Evolutionary conservation across 768 basidiomycete species (phyloP), one percentile per base, ranked within the genome.

Genomic region (Lyophyllum shimeji): DNA sequence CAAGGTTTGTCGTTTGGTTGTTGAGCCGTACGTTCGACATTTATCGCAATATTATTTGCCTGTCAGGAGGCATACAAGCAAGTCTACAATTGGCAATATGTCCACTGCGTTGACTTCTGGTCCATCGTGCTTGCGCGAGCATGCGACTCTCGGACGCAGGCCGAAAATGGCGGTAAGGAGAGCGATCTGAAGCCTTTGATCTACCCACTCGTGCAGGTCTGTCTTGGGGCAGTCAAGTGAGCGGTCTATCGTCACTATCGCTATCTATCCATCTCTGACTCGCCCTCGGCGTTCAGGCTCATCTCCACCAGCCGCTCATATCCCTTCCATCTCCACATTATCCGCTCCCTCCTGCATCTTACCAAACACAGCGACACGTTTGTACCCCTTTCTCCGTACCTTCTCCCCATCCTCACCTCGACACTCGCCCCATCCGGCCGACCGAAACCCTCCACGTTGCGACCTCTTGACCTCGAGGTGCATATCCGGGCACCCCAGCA

Each of bases 41-140:
- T 13, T 61, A 46, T 23, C 40, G 18, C 12, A 55, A 47, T 55
- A 46, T 55, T 53, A n/a, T 46, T 52, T 24, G 57, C 37, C 31
- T 50, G 54, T 20, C 69, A 93, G 88, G 95, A 98, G 62, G 86
- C 93, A 8, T 95, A 90, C 74, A 89, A 88, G 69, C 87, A 90
- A 63, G 96, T 99, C 20, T 97, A 99, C 74, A 99, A 98, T 73
- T 99, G 97, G 97, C 97, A 98, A 74, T 98, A 89, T 62, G 90
- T 88, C 2, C 97, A 99, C 69, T 92, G 86, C 56, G 76, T 99
- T 60, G 97, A 99, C 75, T 98, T 98, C 65, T 99, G 97, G 97
- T 82, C 84, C 39, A 79, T 92, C 40, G 93, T 98, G 9, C 80
- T 99, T 9, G 89, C 87, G 20, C 79, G 87, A 43, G 88, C 93